Evolutionary conservation across 2,329 filamentous ascomycete genomes (phyloP), one percentile per base, ranked within the genome.

Genomic region (Basipetospora sp.): DNA sequence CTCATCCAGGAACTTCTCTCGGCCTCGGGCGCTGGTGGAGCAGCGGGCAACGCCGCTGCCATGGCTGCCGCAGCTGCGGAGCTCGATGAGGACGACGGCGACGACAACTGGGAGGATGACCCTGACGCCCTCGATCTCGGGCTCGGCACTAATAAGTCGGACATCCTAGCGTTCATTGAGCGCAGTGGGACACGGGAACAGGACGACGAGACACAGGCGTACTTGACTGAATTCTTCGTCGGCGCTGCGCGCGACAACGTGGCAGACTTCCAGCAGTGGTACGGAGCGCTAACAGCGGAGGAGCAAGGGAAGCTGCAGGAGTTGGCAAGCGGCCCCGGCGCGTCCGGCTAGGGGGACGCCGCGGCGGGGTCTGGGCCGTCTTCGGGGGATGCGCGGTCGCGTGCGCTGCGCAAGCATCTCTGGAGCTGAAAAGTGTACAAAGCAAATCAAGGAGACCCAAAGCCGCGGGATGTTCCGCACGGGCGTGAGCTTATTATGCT

Each of bases 161-260:
- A 93, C 42, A 69, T 94, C 31, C 92, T 94, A 83, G 73, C 76
- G 2, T 85, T 73, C 50, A 71, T 74, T 17, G 77, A 77, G 31
- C 11, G 6, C 6, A 67, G 68, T 13, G 66, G 67, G 38, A 65
- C 52, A 32, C 60, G 86, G 38, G 74, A 80, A 50, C 73, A 78
- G 25, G 88, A 96, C 53, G 85, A 94, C 52, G 86, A 94, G 65
- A 94, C 87, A 6, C 84, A 93, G 54, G 73, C 71, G 4, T 94
- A 85, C 55, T 64, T 96, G 33, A 69, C 75, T 1, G 75, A 87
- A 11, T 94, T 93, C 61, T 94, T 94, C 60, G 55, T 77, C 34
- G 52, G 56, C 10, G 69, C 68, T 8, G 69, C 65, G 9, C 62
- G 58, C n/a, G 70, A 74, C 41, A 69, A 75, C 45, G 57, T 67